Conservation (phyloP, 2,329 filamentous ascomycete genomes). For the Bipolaris cookei region DNA sequence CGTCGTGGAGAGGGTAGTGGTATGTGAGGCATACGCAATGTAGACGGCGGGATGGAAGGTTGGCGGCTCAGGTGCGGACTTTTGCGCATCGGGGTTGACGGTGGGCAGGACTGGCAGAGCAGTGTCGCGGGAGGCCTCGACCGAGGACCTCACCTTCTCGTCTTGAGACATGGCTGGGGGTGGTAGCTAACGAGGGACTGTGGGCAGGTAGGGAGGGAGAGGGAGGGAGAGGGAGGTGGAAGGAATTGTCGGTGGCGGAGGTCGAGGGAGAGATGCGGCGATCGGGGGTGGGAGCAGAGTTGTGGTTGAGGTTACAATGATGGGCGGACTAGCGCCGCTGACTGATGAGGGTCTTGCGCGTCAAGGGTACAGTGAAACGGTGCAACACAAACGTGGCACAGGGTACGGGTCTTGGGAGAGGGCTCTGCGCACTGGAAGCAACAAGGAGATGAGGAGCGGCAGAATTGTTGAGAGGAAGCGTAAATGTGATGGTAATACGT, state of each 20-base stretch:
- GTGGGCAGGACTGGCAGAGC: slow-evolving; percentile 74
- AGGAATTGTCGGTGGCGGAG: slow-evolving; percentile 13
- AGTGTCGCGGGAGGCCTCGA: slow-evolving; percentile 71
- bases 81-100: slow-evolving; percentile 77
- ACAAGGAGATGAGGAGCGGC: slow-evolving; percentile 31
- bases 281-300: background rate
- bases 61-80: slow-evolving; percentile 64
- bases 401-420: slow-evolving; percentile 22
- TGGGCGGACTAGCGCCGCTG: slow-evolving; percentile 29
- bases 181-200: slow-evolving; percentile 29
- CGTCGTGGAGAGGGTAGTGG: slow-evolving; percentile 49
- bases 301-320: background rate
- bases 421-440: slow-evolving; percentile 31
- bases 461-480: slow-evolving; percentile 30
- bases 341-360: slow-evolving; percentile 21
- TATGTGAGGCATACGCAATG: slow-evolving; percentile 63
- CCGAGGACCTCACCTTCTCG: slow-evolving; percentile 82
- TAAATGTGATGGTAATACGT: slow-evolving; percentile 30
- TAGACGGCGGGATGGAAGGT: slow-evolving; percentile 83
- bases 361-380: slow-evolving; percentile 5
- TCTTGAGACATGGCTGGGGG: slow-evolving; percentile 62
- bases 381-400: slow-evolving; percentile 32
- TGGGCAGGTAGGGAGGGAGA: slow-evolving; percentile 14
- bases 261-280: slow-evolving; percentile 30
- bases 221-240: slow-evolving; percentile 10